Evolutionary conservation across 2,329 filamentous ascomycete genomes (phyloP).

Genomic region (Verruconis gallopava): DNA sequence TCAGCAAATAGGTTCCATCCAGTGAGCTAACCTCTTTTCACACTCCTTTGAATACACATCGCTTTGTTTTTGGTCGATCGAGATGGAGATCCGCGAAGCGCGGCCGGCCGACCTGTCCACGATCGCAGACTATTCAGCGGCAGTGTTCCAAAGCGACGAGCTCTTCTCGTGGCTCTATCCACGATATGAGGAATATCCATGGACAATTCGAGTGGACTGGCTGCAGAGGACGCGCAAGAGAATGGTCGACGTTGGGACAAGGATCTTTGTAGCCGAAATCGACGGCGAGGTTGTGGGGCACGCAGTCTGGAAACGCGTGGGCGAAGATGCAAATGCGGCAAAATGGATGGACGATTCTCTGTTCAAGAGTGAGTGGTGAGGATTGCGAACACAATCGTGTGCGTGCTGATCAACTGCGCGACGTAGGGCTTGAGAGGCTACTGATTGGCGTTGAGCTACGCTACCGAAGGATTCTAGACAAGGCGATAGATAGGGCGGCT

Average conservation of each 20-base stretch:
- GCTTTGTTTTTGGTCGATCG: too few relatives aligned
- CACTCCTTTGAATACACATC: too few relatives aligned
- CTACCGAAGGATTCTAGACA: not conserved
- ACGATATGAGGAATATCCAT: not conserved
- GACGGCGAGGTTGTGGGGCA: not conserved
- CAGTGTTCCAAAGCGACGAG: not conserved
- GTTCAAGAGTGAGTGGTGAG: not conserved
- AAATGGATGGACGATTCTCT: not conserved
- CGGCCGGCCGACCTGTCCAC: too few relatives aligned
- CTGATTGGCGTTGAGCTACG: not conserved
- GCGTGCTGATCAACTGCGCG: too few relatives aligned
- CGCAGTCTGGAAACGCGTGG: not conserved
- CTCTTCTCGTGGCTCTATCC: not conserved
- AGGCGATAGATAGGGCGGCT: not conserved
- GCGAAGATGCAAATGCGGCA: not conserved
- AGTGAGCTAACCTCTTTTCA: too few relatives aligned
- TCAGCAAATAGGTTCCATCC: too few relatives aligned
- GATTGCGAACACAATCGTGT: too few relatives aligned
- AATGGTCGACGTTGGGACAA: not conserved
- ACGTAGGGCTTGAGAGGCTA: not conserved
- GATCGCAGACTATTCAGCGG: not conserved
- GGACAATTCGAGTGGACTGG: not conserved
- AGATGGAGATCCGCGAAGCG: too few relatives aligned
- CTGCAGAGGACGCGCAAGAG: not conserved
- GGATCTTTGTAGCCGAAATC: not conserved